Percentiles rank a stretch among this genome's conserved stretches.
Conservation (phyloP, 2,329 filamentous ascomycete species). For the Sclerotinia sclerotiorum region DNA sequence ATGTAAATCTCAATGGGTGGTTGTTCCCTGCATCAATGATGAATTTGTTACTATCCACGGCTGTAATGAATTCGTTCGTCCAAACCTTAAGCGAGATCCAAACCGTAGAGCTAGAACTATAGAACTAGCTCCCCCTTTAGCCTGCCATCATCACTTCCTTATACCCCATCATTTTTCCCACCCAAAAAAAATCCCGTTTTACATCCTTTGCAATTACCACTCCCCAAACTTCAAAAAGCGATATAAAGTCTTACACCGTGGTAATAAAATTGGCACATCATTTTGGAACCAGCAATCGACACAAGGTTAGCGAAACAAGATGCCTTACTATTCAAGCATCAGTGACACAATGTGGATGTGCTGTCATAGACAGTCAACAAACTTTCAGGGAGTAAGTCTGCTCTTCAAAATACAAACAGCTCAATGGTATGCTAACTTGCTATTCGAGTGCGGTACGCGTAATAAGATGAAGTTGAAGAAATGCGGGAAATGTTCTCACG, state of each 20-base stretch:
- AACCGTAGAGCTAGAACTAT: not conserved
- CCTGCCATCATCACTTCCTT: not conserved
- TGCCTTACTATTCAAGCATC: constrained; percentile 14
- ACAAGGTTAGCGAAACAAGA: not conserved
- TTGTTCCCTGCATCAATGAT: not conserved
- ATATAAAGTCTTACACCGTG: not conserved
- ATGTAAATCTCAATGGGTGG: not conserved
- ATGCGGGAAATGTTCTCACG: constrained; percentile 4
- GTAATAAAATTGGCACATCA: not conserved
- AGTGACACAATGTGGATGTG: constrained; percentile 18
- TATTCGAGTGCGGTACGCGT: constrained; percentile 1
- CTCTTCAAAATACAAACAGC: not conserved
- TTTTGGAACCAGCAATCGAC: not conserved
- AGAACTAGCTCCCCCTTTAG: not conserved
- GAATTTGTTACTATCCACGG: not conserved
- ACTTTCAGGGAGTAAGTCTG: not conserved
- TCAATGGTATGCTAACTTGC: not conserved
- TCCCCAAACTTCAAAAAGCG: not conserved
- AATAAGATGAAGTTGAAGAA: constrained; percentile 4
- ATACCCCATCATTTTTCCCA: not conserved
- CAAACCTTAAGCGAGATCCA: not conserved
- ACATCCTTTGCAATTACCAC: not conserved
- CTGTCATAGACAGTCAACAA: not conserved
- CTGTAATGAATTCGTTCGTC: not conserved
- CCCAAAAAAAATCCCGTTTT: too few species aligned